A percentile compares a stretch with the other conserved stretches of the same genome.
Evolutionary conservation across 305 asterid species (phyloP).

Genomic region (Fraxinus sp.): DNA sequence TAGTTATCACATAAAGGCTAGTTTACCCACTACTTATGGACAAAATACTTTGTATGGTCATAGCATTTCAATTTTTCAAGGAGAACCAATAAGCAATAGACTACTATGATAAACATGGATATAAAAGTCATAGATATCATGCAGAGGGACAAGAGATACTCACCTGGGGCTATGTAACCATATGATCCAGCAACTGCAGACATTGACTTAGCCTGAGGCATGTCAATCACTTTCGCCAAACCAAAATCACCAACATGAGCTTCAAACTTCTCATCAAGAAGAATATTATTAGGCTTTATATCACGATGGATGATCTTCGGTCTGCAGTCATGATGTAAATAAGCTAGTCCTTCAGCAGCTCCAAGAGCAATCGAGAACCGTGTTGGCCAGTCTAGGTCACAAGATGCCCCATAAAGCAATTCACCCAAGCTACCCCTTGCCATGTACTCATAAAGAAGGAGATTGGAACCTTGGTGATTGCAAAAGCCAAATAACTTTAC

Average conservation of each 20-base stretch:
- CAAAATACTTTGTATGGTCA: background rate
- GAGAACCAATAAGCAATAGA: background rate
- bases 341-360: conserved; percentile 86
- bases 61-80: background rate
- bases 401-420: conserved; percentile 60
- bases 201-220: conserved; percentile 90
- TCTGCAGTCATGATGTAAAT: conserved; percentile 82
- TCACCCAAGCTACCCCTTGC: conserved; percentile 89
- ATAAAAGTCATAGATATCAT: background rate
- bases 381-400: conserved; percentile 70
- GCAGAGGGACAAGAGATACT: conserved; percentile 22
- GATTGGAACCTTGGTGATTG: conserved; percentile 79
- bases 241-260: conserved; percentile 98
- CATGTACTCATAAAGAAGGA: conserved; percentile 89
- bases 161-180: conserved; percentile 96
- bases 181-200: conserved; percentile 98
- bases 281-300: conserved; percentile 80
- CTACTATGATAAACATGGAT: background rate
- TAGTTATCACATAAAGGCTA: background rate
- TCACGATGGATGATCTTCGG: conserved; percentile 90
- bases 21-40: background rate
- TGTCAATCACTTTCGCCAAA: conserved; percentile 85
- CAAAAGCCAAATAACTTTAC: conserved; percentile 92
- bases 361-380: conserved; percentile 77
- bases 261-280: conserved; percentile 81